Conservation (phyloP, 2,329 filamentous ascomycete species). For the Monosporascus sp. region DNA sequence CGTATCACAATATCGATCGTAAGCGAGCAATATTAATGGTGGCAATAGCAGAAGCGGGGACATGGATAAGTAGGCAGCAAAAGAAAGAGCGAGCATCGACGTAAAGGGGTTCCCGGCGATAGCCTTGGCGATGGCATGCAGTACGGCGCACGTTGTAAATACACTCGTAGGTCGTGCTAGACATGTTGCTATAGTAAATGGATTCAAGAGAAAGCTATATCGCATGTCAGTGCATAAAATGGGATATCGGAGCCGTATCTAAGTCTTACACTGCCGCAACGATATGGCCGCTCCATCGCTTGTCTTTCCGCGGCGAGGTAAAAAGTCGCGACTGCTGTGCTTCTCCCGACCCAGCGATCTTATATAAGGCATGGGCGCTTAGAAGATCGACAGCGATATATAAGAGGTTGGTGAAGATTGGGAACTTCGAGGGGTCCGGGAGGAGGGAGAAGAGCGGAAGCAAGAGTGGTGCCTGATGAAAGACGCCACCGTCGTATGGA, state of each 20-base stretch:
- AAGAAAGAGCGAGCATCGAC: conserved; percentile 77
- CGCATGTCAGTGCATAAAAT: neutral
- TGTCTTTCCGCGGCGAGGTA: conserved; percentile 70
- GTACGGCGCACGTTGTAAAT: conserved; percentile 83
- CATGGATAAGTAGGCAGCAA: conserved; percentile 87
- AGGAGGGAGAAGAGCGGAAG: conserved; percentile 88
- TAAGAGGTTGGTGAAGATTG: conserved; percentile 72
- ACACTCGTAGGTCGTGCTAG: conserved; percentile 83
- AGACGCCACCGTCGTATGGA: conserved; percentile 90
- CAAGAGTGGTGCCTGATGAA: conserved; percentile 78
- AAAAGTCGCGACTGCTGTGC: conserved; percentile 70
- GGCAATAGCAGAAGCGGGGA: conserved; percentile 85
- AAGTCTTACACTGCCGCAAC: conserved; percentile 70
- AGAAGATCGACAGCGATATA: conserved; percentile 79
- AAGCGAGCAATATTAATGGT: conserved; percentile 74
- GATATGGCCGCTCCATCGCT: conserved; percentile 68
- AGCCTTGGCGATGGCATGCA: conserved; percentile 78
- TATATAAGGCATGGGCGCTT: conserved; percentile 72
- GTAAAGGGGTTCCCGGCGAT: conserved; percentile 67
- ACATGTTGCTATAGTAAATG: conserved; percentile 87
- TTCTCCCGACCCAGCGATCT: conserved; percentile 78
- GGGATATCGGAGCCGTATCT: neutral
- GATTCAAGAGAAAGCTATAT: conserved; percentile 82
- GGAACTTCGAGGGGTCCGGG: conserved; percentile 61
- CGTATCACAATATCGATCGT: conserved; percentile 53